Percentiles rank a stretch among this genome's conserved stretches.
These are phyloP conservation scores for Arachnomyces sp. DNA, from an alignment of 2,329 filamentous ascomycete species.

Conservation along the genomic window DNA sequence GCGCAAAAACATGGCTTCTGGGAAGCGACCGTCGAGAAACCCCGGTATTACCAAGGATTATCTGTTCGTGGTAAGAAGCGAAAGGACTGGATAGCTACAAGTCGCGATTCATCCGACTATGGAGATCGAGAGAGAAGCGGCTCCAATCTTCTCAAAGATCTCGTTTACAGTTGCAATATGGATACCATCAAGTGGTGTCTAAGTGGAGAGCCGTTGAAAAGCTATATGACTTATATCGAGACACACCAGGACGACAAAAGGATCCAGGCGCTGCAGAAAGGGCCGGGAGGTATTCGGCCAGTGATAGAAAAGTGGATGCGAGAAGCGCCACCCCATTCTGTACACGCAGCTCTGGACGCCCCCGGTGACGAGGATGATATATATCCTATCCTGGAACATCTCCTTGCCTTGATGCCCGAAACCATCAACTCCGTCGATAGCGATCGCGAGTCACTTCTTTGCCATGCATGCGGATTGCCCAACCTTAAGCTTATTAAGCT, in stretches of 20 bases:
- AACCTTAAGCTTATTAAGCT: conserved; percentile 39
- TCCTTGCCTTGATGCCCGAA: conserved; percentile 52
- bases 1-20: conserved; percentile 59
- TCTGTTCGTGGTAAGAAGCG: conserved; percentile 69
- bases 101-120: conserved; percentile 27
- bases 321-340: conserved; percentile 47
- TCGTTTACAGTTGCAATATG: conserved; percentile 44
- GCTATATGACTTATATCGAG: conserved; percentile 63
- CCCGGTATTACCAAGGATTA: conserved; percentile 68
- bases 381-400: conserved; percentile 52
- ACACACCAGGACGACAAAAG: conserved; percentile 54
- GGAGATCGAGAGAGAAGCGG: too few relatives aligned
- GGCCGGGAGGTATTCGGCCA: conserved; percentile 56
- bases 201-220: conserved; percentile 59
- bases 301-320: conserved; percentile 46
- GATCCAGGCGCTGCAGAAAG: conserved; percentile 54
- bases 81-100: conserved; percentile 64
- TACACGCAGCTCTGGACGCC: conserved; percentile 54
- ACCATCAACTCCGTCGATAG: conserved; percentile 49
- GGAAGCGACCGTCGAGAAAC: conserved; percentile 48
- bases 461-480: conserved; percentile 25
- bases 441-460: conserved; percentile 54
- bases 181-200: conserved; percentile 70
- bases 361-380: conserved; percentile 27
- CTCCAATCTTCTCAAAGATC: conserved; percentile 22